Evolutionary conservation across 768 basidiomycete genomes (phyloP).

Genomic region (Rhodotorula babjevae): DNA sequence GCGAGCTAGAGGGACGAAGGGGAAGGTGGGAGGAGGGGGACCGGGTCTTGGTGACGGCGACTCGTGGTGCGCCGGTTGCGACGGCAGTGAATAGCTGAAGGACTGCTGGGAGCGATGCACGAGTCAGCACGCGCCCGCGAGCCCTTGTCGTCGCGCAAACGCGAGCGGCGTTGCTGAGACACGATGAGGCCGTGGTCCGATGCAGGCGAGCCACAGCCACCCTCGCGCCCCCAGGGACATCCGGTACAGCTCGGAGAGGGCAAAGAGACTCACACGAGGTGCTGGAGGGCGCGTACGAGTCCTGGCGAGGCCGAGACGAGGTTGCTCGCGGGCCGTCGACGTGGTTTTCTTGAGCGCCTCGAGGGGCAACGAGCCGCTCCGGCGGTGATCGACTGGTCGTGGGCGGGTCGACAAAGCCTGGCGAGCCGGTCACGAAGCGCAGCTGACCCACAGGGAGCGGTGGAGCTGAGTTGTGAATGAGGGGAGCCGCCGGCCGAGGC

Average conservation of each 20-base stretch:
- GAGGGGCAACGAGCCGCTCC: not conserved
- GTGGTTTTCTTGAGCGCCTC: no score
- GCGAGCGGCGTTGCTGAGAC: not conserved
- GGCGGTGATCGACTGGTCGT: not conserved
- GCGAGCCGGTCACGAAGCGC: no score
- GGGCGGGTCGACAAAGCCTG: no score
- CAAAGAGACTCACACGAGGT: not conserved
- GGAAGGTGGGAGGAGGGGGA: not conserved
- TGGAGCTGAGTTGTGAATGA: no score
- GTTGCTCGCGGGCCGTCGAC: no score
- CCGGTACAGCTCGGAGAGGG: not conserved
- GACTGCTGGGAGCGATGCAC: not conserved
- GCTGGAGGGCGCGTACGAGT: no score
- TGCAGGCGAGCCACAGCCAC: not conserved
- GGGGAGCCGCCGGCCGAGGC: no score
- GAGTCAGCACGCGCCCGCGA: not conserved
- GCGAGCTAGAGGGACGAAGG: not conserved
- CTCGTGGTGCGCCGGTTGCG: not conserved
- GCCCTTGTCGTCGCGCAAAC: not conserved
- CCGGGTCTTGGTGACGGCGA: not conserved
- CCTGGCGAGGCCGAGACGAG: no score
- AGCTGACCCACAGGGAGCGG: no score
- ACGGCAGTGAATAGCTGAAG: not conserved
- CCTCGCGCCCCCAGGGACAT: not conserved
- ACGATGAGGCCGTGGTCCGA: not conserved